A percentile compares a stretch with the other conserved stretches of the same genome.
Evolutionary conservation across 2,329 filamentous ascomycete species (phyloP).

Genomic region (Incumbomyces delicatus): DNA sequence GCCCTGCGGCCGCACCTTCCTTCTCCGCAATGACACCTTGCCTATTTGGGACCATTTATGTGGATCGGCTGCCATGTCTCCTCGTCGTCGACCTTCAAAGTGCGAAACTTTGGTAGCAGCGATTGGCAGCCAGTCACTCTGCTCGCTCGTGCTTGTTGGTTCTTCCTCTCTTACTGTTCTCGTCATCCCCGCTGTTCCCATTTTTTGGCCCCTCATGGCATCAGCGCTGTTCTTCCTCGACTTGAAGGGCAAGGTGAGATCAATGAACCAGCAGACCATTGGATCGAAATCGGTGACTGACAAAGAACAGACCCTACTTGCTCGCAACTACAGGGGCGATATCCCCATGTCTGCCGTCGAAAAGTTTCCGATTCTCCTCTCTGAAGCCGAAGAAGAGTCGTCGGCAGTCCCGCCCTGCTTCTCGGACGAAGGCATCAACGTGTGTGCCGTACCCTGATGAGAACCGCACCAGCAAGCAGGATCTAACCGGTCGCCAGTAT

Average conservation of each 20-base stretch:
- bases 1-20: constrained; percentile 4
- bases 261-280: constrained; percentile 1
- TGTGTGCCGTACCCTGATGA: constrained; percentile 37
- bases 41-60: not conserved
- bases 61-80: constrained; percentile 3
- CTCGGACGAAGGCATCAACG: constrained; percentile 96
- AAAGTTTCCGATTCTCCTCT: constrained; percentile 90
- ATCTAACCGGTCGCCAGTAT: constrained; percentile 49
- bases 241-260: constrained; percentile 91
- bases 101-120: too few relatives aligned
- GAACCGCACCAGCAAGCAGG: not conserved
- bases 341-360: constrained; percentile 99
- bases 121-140: too few relatives aligned
- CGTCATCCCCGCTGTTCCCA: not conserved
- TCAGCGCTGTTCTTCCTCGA: constrained; percentile 98
- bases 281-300: constrained; percentile 10
- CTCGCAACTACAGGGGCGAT: constrained; percentile 95
- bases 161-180: not conserved
- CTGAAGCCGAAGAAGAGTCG: constrained; percentile 97
- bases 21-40: constrained; percentile 4
- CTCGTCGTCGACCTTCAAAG: not conserved
- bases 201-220: constrained; percentile 56
- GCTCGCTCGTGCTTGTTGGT: too few relatives aligned
- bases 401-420: constrained; percentile 96
- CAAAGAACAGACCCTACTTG: constrained; percentile 71